These are phyloP conservation scores for Brettanomyces anomalus DNA, from an alignment of 805 yeast genomes.

Conservation along the genomic window DNA sequence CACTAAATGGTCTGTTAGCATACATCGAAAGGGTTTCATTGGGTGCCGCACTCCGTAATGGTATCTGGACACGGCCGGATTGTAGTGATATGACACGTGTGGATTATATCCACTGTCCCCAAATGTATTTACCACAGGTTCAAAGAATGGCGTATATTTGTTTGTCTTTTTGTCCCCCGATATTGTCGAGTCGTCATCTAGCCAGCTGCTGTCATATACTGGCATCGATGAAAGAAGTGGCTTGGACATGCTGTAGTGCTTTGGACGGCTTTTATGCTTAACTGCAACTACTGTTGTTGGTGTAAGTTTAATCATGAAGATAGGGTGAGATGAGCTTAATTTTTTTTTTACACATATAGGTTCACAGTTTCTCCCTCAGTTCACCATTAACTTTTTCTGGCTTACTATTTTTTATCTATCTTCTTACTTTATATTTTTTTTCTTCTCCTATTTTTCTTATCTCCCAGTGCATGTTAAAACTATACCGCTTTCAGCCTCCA, in stretches of 20 bases:
- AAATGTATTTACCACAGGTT: slow-evolving; percentile 30
- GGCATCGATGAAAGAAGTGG: slow-evolving; percentile 1
- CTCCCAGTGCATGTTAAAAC: no score
- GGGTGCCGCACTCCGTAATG: slow-evolving; percentile 94
- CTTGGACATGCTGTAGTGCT: background rate
- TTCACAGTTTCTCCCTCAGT: no score
- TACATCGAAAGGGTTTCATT: slow-evolving; percentile 94
- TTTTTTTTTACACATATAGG: no score
- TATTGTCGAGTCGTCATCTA: slow-evolving; percentile 1
- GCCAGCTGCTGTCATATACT: slow-evolving; percentile 10
- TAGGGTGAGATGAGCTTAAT: no score
- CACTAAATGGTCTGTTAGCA: slow-evolving; percentile 89
- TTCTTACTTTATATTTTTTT: no score
- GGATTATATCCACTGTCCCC: slow-evolving; percentile 35
- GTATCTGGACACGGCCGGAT: slow-evolving; percentile 68
- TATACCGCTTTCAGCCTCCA: no score
- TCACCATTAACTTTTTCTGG: no score
- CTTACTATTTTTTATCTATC: no score
- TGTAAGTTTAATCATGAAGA: no score
- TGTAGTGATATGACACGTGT: slow-evolving; percentile 80
- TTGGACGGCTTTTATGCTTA: no score
- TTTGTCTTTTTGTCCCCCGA: slow-evolving; percentile 16
- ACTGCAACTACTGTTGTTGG: no score
- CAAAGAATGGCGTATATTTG: slow-evolving; percentile 36
- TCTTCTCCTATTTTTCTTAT: no score